Conservation (phyloP, 179 eudicot genomes). For the Corrigiola litoralis region DNA sequence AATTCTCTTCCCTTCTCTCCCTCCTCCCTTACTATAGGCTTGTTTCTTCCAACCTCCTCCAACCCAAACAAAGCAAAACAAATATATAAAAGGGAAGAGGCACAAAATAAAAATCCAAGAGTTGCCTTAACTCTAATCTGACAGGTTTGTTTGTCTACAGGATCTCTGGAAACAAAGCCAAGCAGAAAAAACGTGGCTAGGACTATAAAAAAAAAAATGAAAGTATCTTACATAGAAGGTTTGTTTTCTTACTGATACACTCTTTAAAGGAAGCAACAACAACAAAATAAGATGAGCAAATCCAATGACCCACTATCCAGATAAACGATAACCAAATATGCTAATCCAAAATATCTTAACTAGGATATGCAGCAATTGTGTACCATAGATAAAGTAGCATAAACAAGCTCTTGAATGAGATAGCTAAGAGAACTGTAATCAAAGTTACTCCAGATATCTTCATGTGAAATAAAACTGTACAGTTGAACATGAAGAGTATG, state of each 20-base stretch:
- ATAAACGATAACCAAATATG: no score
- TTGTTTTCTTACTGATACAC: no score
- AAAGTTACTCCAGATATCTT: background rate
- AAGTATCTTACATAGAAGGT: no score
- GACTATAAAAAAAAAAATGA: background rate
- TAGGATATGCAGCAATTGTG: background rate
- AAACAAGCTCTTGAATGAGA: background rate
- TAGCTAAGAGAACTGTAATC: background rate
- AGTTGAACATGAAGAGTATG: background rate
- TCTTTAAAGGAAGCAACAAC: no score
- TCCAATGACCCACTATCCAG: no score
- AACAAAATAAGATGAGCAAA: no score
- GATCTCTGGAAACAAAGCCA: background rate
- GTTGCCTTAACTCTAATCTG: background rate
- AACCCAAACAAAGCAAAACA: no score
- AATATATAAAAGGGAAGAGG: background rate
- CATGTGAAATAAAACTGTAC: background rate
- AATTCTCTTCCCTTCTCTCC: background rate
- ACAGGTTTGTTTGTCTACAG: background rate
- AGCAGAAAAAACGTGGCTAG: background rate
- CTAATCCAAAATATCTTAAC: background rate
- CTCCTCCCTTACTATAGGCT: background rate
- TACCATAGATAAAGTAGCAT: background rate
- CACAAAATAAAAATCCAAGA: background rate
- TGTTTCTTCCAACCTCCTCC: background rate